These are phyloP conservation scores for Aspergillus bridgeri DNA, from an alignment of 495 filamentous ascomycete genomes.

Conservation along the genomic window DNA sequence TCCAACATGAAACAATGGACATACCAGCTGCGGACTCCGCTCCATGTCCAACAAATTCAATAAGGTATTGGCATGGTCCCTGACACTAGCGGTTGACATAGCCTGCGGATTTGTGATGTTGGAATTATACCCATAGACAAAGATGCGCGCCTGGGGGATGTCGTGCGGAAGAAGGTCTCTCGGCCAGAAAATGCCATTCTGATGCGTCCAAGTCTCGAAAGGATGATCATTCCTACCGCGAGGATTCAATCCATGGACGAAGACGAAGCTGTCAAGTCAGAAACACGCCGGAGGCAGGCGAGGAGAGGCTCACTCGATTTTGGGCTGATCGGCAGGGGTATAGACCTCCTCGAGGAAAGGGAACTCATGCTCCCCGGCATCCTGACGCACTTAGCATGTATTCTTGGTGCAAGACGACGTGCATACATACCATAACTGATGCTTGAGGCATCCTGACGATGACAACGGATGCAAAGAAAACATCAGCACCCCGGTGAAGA, in stretches of 20 bases:
- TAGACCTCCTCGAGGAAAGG: conserved; percentile 37
- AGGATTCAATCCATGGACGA: conserved; percentile 40
- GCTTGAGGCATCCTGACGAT: not conserved
- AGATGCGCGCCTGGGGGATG: conserved; percentile 36
- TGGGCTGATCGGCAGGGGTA: conserved; percentile 26
- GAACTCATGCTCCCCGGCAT: conserved; percentile 27
- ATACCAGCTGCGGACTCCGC: conserved; percentile 26
- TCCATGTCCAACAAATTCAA: conserved; percentile 37
- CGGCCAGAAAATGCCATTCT: conserved; percentile 40
- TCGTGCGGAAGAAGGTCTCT: conserved; percentile 38
- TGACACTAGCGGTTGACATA: conserved; percentile 38
- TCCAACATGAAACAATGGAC: not conserved
- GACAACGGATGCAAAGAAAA: not conserved
- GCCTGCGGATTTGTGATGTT: conserved; percentile 35
- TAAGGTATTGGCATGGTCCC: conserved; percentile 38
- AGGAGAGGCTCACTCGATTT: conserved; percentile 28
- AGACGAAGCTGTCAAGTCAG: conserved; percentile 27
- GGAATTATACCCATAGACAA: conserved; percentile 45
- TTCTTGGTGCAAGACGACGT: not conserved
- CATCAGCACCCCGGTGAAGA: not conserved
- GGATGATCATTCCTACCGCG: conserved; percentile 37
- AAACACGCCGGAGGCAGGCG: not conserved
- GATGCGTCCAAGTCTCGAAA: conserved; percentile 39
- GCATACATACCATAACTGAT: conserved; percentile 6
- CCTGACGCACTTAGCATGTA: conserved; percentile 13